Conservation (phyloP, 208 protist species). For the Spongospora subterranea region DNA sequence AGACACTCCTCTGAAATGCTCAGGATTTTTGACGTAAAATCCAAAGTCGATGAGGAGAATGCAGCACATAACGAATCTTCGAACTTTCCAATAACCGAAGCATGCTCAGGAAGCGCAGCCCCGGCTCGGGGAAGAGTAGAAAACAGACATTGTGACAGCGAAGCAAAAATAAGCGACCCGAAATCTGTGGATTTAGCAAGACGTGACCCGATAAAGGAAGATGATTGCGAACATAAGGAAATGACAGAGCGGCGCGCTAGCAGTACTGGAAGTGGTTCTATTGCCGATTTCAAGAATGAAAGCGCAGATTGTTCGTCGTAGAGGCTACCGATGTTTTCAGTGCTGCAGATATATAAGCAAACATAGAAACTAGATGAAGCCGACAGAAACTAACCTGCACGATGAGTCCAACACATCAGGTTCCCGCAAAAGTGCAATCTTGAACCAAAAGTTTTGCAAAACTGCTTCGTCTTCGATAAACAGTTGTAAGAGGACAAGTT, state of each 20-base stretch:
- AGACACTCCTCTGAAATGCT: background rate
- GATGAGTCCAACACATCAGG: background rate
- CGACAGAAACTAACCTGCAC: background rate
- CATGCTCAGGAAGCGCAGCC: background rate
- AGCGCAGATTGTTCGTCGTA: background rate
- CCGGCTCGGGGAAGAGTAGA: background rate
- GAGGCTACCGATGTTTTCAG: slow-evolving; percentile 18
- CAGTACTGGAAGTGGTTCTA: slow-evolving; percentile 11
- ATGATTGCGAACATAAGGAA: slow-evolving; percentile 24
- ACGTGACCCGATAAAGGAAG: background rate
- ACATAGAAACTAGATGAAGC: too few relatives aligned
- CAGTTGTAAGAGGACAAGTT: slow-evolving; percentile 35
- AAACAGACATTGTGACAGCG: slow-evolving; percentile 9
- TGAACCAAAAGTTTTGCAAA: background rate
- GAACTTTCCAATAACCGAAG: background rate
- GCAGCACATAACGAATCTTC: background rate
- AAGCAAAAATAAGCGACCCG: background rate
- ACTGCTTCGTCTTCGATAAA: background rate
- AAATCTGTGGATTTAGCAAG: background rate
- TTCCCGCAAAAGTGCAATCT: background rate
- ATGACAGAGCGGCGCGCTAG: background rate
- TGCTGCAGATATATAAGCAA: background rate
- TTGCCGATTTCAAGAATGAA: background rate
- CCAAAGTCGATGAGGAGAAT: background rate
- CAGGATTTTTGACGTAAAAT: background rate